Evolutionary conservation across 1,139 yeast genomes (phyloP), one percentile per base, ranked within the genome.

Genomic region (Williopsis jadinii): DNA sequence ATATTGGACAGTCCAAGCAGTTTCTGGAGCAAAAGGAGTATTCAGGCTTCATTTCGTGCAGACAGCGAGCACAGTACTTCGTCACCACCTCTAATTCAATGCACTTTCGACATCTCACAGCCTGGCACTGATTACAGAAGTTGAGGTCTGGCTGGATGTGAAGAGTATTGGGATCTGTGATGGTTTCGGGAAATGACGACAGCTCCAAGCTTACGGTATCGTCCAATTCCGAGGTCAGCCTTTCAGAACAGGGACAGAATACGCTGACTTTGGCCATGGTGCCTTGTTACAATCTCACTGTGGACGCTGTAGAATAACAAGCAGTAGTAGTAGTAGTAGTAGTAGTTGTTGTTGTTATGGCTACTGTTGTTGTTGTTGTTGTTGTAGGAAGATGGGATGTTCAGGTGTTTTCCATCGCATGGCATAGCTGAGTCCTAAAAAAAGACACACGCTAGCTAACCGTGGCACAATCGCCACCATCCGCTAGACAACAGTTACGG

Each of bases 1-100:
- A 55, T 3, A 41, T 5, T 1, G 59, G 59, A 40, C 59, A 55
- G 26, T 49, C 50, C 34, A 53, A 47, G 33, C 59, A 55, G 35
- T 50, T 54, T 33, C 51, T 44, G 1, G 57, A 46, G 36, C 59
- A 55, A 28, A 37, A 39, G 1, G 43, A 41, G 34, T 52, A 42
- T 11, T 54, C 57, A 1, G 49, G 44, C 30, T 47, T 49, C 53
- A 50, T 50, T 28, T 43, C 52, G 8, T 40, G 38, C 52, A 54
- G 47, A 32, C 59, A 55, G 9, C 47, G 34, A 3, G 58, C 55
- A 28, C 59, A 55, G 35, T 37, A 55, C 40, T 54, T 54, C 2
- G 43, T 33, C 4, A 43, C 44, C 2, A 55, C 46, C 32, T 55
- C 59, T 6, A 48, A 34, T 15, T 55, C 59, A 5, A 42, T 47